Percentiles rank a stretch among this genome's conserved stretches.
Evolutionary conservation across 192 early-diverging fungal genomes (phyloP).

Genomic region (Backusella sp.): DNA sequence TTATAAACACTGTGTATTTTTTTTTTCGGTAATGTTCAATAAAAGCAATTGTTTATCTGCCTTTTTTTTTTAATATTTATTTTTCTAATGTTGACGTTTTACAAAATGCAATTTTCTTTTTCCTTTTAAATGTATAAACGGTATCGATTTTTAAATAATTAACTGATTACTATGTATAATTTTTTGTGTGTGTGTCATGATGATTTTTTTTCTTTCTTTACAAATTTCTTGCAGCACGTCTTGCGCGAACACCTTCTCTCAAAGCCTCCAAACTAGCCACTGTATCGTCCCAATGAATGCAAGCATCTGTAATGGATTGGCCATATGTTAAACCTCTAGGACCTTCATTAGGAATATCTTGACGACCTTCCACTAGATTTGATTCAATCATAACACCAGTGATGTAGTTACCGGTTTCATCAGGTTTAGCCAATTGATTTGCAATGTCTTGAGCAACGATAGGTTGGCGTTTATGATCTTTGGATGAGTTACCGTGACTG

Average conservation of each 20-base stretch:
- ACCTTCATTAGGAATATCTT: conserved; percentile 76
- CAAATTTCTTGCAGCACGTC: conserved; percentile 39
- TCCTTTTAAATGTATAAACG: background rate
- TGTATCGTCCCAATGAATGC: conserved; percentile 91
- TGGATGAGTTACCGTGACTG: conserved; percentile 94
- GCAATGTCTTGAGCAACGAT: conserved; percentile 57
- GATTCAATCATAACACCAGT: conserved; percentile 98
- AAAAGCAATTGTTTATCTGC: background rate
- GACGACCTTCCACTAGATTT: conserved; percentile 78
- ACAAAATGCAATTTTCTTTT: background rate
- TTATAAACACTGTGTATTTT: background rate
- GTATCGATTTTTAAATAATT: background rate
- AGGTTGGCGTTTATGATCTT: conserved; percentile 82
- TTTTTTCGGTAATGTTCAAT: background rate
- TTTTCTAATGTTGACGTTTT: background rate
- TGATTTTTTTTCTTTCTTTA: background rate
- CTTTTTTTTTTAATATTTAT: background rate
- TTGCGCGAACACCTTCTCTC: conserved; percentile 68
- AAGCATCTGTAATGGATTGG: conserved; percentile 90
- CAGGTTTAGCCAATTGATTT: conserved; percentile 57
- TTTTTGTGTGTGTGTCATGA: background rate
- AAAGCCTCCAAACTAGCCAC: conserved; percentile 71
- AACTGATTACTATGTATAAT: background rate
- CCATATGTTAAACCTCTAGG: conserved; percentile 78
- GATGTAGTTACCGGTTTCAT: conserved; percentile 65